These are phyloP conservation scores for Sordaria brevicollis DNA, from an alignment of 495 filamentous ascomycete genomes.

Conservation along the genomic window DNA sequence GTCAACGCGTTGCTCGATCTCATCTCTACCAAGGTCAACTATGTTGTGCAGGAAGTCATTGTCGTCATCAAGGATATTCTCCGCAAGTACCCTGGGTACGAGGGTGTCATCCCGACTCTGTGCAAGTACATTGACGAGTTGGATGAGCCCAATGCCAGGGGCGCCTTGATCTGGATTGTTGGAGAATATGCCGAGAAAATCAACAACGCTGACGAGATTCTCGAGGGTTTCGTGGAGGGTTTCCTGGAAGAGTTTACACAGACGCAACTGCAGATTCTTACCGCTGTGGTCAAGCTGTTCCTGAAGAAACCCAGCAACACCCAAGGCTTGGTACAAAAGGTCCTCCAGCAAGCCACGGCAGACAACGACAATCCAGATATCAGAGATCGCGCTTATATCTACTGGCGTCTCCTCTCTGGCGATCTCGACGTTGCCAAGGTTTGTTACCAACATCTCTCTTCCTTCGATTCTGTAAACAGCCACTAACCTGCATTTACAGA, in stretches of 20 bases:
- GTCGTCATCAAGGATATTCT: conserved; percentile 99
- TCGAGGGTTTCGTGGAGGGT: conserved; percentile 89
- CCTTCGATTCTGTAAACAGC: neutral
- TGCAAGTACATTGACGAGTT: conserved; percentile 95
- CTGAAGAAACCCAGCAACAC: conserved; percentile 94
- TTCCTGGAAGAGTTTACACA: conserved; percentile 92
- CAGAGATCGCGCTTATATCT: conserved; percentile 95
- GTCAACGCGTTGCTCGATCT: conserved; percentile 89
- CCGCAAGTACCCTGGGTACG: conserved; percentile 96
- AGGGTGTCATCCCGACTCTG: conserved; percentile 89
- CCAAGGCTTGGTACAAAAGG: conserved; percentile 86
- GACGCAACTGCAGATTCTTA: conserved; percentile 89
- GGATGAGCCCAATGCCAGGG: conserved; percentile 98
- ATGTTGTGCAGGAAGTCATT: conserved; percentile 99
- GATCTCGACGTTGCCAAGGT: conserved; percentile 74
- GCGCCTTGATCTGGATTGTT: conserved; percentile 99
- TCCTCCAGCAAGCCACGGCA: conserved; percentile 97
- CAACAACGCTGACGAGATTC: conserved; percentile 84
- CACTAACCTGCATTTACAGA: neutral
- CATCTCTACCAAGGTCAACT: conserved; percentile 97
- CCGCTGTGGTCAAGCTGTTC: conserved; percentile 95
- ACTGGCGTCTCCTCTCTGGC: conserved; percentile 94
- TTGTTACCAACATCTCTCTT: neutral
- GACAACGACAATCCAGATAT: conserved; percentile 98
- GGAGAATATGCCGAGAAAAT: conserved; percentile 96